Evolutionary conservation across 139 green algal genomes (phyloP), one percentile per base, ranked within the genome.

Genomic region (Spirogloea muscicola): DNA sequence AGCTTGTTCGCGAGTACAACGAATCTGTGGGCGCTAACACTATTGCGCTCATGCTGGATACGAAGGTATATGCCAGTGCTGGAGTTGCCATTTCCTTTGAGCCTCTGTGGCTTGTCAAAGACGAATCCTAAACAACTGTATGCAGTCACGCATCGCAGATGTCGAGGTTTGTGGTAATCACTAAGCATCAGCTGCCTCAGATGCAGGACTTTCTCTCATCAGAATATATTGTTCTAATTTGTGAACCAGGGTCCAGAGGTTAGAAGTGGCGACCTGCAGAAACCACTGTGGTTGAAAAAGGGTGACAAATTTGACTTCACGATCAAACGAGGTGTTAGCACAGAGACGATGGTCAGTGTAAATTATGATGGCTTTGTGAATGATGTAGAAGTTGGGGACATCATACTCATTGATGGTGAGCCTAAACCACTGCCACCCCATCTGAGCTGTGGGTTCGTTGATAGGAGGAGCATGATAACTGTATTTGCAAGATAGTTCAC

Each of bases 1-100:
- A 89, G 55, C 69, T 84, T 29, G 84, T 88, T 58, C 79, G 84
- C 33, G 87, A 89, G 74, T 82, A 81, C 40, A 82, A 82, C 51
- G 31, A 52, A n/a, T 58, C 31, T n/a, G 21, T 52, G 34, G 67
- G 42, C 65, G 18, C 13, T 18, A 77, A 77, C 52, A 46, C 55
- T 18, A 41, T 79, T 18, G 73, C 64, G 16, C 76, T 81, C 57
- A 81, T 81, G 73, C 57, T 81, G 7, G 73, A 81, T 34, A 80
- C 72, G 18, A 80, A 80, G 72, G 72, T 51, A 10, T 13, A 51
- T 13, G 10, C 13, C n/a, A 21, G 18, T 68, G 34, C 36, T 18
- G 16, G 10, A 13, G 43, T 13, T 51, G 43, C 43, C 13, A 13
- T 13, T 51, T 10, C 43, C n/a, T n/a, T n/a, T n/a, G n/a, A n/a